Conservation (phyloP, 495 filamentous ascomycete genomes). For the Hypoxylon rickii region DNA sequence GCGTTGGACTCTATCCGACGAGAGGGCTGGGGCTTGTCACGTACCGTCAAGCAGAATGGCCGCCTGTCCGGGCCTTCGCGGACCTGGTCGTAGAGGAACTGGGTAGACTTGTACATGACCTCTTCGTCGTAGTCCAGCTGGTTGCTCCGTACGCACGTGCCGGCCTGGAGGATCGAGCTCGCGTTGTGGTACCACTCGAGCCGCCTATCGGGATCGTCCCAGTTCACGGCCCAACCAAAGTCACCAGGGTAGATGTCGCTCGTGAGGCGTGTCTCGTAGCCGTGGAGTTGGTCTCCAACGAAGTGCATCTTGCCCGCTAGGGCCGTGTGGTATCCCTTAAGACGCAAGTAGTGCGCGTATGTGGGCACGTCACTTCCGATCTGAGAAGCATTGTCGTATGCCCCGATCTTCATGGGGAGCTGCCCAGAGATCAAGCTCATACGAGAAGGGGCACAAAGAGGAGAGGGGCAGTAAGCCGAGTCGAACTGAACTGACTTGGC, state of each 20-base stretch:
- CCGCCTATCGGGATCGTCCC: slow-evolving; percentile 82
- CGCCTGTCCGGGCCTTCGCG: slow-evolving; percentile 67
- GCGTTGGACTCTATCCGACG: not conserved
- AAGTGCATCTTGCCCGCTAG: slow-evolving; percentile 96
- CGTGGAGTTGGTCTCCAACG: slow-evolving; percentile 88
- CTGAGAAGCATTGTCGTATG: slow-evolving; percentile 83
- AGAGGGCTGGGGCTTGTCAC: not conserved
- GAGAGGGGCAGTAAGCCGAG: slow-evolving; percentile 86
- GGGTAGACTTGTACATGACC: slow-evolving; percentile 80
- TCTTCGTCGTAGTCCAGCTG: slow-evolving; percentile 96
- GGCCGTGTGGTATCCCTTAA: slow-evolving; percentile 83
- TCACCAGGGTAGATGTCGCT: slow-evolving; percentile 91
- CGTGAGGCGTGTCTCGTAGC: slow-evolving; percentile 86
- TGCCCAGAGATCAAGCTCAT: slow-evolving; percentile 90
- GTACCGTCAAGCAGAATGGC: slow-evolving; percentile 79
- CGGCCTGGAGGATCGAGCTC: slow-evolving; percentile 84
- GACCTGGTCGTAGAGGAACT: slow-evolving; percentile 84
- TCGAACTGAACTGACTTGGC: slow-evolving; percentile 80
- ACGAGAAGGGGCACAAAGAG: slow-evolving; percentile 84
- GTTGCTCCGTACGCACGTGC: slow-evolving; percentile 80
- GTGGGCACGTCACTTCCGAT: slow-evolving; percentile 77
- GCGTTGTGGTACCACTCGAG: slow-evolving; percentile 94
- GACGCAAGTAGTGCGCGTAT: slow-evolving; percentile 87
- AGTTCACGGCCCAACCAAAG: slow-evolving; percentile 87
- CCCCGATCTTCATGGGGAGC: slow-evolving; percentile 81